Base-by-base conservation (phyloP, 495 filamentous ascomycete species). In the Aspergillus biplanus region DNA sequence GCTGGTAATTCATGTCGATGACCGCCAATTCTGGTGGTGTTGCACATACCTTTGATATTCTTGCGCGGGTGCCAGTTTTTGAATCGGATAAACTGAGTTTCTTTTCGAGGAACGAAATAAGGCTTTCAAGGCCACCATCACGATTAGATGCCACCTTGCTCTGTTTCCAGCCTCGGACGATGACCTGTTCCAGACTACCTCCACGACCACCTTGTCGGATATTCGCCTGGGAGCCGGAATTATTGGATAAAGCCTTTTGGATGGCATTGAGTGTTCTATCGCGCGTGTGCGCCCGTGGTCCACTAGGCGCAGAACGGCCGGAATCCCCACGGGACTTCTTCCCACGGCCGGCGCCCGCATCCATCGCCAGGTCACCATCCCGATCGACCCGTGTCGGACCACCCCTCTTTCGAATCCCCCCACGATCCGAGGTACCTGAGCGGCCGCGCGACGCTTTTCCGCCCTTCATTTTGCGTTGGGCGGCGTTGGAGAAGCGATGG, bases 321-420 rank as follows among this genome's bases (percentile, higher is more conserved):
- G 73, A 70, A 33, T 79, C 75, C 34, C 78, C 76, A 34, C 77
- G 73, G 44, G 64, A 67, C 50, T 74, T 72, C 42, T 75, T 74
- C 52, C 69, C 78, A 62, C 82, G 79, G 18, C 70, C 69, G 34
- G 71, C 70, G 21, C 77, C 73, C 52, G 73, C 78, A 72, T 87
- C 90, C 92, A 95, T 96, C 35, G 87, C 83, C 44, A 95, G 79
- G 75, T 96, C 92, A 13, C 92, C 92, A 82, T 96, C 92, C 66
- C 85, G 85, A 71, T 96, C 92, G 59, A 85, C 80, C 53, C 85
- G 82, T 6, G 75, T 73, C 62, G 65, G 47, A 39, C 60, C 76
- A 55, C 77, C 81, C 57, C 86, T 86, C 80, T 95, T 96, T 57
- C 86, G 82, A 60, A 94, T 90, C 35, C 90, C 90, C 52, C 89